Percentiles rank a stretch among this genome's conserved stretches.
phyloP scores from a whole-genome alignment of 108 stramenopile genomes.

The Nitzschia sp. region DNA sequence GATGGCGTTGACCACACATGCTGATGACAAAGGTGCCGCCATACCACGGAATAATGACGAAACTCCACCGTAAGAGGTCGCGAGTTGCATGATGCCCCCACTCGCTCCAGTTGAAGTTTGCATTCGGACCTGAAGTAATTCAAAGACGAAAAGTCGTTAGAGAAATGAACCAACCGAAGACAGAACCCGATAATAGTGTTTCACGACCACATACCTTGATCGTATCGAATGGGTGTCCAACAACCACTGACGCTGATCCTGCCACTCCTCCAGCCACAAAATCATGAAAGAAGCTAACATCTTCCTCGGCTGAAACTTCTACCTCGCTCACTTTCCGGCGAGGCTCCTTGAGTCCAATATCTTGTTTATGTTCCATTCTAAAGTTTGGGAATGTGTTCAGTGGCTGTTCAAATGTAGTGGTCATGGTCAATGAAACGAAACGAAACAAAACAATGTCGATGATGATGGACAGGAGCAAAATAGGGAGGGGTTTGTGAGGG shows the following conservation, averaged over 20 bases:
- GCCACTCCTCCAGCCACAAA: conserved; percentile 83
- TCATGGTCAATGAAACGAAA: too few relatives aligned
- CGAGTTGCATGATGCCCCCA: conserved; percentile 1
- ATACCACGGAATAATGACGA: conserved; percentile 87
- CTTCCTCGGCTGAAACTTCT: conserved; percentile 21
- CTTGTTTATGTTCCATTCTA: conserved; percentile 43
- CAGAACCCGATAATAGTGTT: background rate
- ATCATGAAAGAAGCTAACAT: conserved; percentile 77
- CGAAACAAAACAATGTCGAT: too few relatives aligned
- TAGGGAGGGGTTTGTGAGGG: too few relatives aligned
- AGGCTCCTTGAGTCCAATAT: conserved; percentile 25
- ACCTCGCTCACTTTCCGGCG: conserved; percentile 1
- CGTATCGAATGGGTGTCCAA: conserved; percentile 94
- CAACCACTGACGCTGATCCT: conserved; percentile 79
- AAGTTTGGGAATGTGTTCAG: background rate
- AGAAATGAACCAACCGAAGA: background rate
- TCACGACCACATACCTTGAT: conserved; percentile 72
- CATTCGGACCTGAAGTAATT: conserved; percentile 22
- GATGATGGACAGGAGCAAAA: too few relatives aligned
- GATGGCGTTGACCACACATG: conserved; percentile 85
- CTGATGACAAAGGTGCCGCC: conserved; percentile 77
- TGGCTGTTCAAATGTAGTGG: conserved; percentile 5
- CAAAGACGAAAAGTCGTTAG: too few relatives aligned
- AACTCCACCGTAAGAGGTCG: conserved; percentile 47
- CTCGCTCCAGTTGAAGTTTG: conserved; percentile 28